phyloP scores from a whole-genome alignment of 1,284 basidiomycete genomes.

The Phellopilus nigrolimitatus region DNA sequence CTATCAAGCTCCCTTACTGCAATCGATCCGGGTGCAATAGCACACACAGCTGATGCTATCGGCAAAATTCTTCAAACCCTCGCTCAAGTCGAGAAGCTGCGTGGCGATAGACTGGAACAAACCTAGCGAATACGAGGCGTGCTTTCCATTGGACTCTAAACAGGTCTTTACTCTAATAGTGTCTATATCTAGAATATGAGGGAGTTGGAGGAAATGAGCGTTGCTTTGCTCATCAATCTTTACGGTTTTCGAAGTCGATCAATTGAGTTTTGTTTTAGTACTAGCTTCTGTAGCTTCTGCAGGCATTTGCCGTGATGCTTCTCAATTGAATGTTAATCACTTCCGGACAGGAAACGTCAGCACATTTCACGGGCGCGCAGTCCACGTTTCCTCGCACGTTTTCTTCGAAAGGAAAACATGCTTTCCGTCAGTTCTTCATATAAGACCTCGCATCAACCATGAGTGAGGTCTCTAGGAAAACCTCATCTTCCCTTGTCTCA shows the following conservation, averaged over 20 bases:
- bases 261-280: neutral
- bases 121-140: neutral
- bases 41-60: slow-evolving; percentile 65
- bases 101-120: slow-evolving; percentile 24
- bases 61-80: slow-evolving; percentile 61
- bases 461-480: slow-evolving; percentile 1
- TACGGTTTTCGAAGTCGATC: no score
- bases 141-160: neutral
- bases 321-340: neutral
- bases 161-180: neutral
- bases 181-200: no score
- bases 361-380: no score
- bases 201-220: no score
- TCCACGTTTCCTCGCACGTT: slow-evolving; percentile 5
- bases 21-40: slow-evolving; percentile 48
- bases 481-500: neutral
- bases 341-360: neutral
- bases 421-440: slow-evolving; percentile 4
- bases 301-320: no score
- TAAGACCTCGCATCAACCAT: slow-evolving; percentile 10
- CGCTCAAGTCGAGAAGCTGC: slow-evolving; percentile 52
- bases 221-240: no score
- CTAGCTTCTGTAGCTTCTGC: neutral
- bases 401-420: slow-evolving; percentile 12
- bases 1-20: slow-evolving; percentile 36